phyloP scores from a whole-genome alignment of 140 eudicot species.

The Ambrosia hybrid region DNA sequence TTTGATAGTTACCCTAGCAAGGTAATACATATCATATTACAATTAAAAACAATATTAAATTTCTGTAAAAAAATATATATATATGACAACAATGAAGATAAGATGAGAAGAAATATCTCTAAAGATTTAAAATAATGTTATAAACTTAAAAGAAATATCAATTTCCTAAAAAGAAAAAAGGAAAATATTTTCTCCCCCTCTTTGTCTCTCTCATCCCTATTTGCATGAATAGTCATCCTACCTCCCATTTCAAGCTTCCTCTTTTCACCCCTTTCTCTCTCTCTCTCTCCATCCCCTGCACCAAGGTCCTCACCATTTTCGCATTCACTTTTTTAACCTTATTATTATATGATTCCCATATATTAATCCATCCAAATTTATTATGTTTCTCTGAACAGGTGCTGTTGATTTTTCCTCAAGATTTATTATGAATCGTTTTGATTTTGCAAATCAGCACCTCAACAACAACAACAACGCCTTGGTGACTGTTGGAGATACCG shows the following conservation, averaged over 20 bases:
- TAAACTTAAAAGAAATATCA: too few relatives aligned
- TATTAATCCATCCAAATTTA: too few relatives aligned
- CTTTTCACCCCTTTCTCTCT: background rate
- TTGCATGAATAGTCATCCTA: background rate
- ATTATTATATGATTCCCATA: background rate
- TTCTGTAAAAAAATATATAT: too few relatives aligned
- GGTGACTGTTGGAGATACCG: conserved; percentile 25
- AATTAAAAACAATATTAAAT: too few relatives aligned
- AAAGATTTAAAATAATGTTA: too few relatives aligned
- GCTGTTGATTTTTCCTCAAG: background rate
- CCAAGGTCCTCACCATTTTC: background rate
- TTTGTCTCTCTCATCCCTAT: too few relatives aligned
- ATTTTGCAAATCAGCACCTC: conserved; percentile 29
- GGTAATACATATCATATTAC: too few relatives aligned
- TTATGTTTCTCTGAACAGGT: background rate
- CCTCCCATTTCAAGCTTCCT: background rate
- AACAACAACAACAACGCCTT: conserved; percentile 20
- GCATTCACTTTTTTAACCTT: background rate
- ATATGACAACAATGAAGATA: too few relatives aligned
- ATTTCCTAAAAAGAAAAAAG: too few relatives aligned
- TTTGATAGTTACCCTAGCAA: too few relatives aligned
- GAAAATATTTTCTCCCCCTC: too few relatives aligned
- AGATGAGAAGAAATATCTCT: too few relatives aligned
- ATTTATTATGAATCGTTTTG: conserved; percentile 42
- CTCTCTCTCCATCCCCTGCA: background rate